phyloP scores from a whole-genome alignment of 2,329 filamentous ascomycete genomes.

The Clonostachys byssicola region DNA sequence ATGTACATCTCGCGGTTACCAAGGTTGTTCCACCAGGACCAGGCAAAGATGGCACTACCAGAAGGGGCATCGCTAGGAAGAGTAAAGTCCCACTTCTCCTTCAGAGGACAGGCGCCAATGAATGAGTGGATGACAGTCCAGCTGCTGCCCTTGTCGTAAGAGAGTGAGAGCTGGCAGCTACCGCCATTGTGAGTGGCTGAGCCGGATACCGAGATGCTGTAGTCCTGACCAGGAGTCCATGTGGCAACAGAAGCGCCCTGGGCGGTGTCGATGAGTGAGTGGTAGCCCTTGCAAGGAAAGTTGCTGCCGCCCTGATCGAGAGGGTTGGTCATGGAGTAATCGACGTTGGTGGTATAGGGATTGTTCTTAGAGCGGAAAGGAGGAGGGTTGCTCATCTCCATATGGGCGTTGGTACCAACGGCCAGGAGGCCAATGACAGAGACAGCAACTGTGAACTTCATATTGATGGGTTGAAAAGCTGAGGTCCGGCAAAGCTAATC shows the following conservation, averaged over 20 bases:
- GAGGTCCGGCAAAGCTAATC: neutral
- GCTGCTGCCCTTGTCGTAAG: conserved; percentile 61
- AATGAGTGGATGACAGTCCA: conserved; percentile 59
- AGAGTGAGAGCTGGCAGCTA: conserved; percentile 68
- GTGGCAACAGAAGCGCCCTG: conserved; percentile 48
- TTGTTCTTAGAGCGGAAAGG: conserved; percentile 48
- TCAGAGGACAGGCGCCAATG: conserved; percentile 39
- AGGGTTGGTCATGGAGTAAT: conserved; percentile 68
- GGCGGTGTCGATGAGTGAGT: conserved; percentile 32
- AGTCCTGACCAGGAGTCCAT: conserved; percentile 53
- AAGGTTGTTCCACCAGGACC: conserved; percentile 71
- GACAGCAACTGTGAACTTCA: conserved; percentile 23
- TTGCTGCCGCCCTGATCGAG: conserved; percentile 55
- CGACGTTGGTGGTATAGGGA: conserved; percentile 42
- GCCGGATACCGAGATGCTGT: conserved; percentile 57
- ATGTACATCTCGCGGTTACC: conserved; percentile 76
- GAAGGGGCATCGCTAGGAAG: conserved; percentile 55
- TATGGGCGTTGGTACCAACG: conserved; percentile 39
- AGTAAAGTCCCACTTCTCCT: conserved; percentile 52
- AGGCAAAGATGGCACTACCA: conserved; percentile 47
- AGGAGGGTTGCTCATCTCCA: conserved; percentile 44
- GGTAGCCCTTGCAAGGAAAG: conserved; percentile 69
- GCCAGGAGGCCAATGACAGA: conserved; percentile 25
- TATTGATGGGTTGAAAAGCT: conserved; percentile 13
- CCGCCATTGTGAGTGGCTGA: conserved; percentile 59